Evolutionary conservation across 1,139 yeast genomes (phyloP).

Genomic region (Scheffersomyces illinoinensis): DNA sequence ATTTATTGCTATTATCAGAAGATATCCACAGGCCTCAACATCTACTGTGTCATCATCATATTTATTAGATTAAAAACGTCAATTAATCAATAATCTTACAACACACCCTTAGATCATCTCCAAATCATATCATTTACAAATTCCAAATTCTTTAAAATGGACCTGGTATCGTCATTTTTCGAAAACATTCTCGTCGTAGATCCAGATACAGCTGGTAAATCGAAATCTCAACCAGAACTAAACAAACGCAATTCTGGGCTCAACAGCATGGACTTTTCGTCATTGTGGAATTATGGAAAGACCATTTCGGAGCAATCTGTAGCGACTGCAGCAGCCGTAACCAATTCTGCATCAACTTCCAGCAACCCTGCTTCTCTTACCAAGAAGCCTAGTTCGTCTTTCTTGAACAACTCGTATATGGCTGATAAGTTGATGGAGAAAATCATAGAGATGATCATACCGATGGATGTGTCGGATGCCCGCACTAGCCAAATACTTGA

Average conservation of each 20-base stretch:
- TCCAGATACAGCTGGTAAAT: slow-evolving; percentile 2
- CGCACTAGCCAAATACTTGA: slow-evolving; percentile 39
- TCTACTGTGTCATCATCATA: not conserved
- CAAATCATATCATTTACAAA: not conserved
- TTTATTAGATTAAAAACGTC: not conserved
- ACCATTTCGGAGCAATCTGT: not conserved
- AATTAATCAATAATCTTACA: not conserved
- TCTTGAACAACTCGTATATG: slow-evolving; percentile 31
- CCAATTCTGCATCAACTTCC: not conserved
- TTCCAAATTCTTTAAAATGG: slow-evolving; percentile 11
- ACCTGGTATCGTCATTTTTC: slow-evolving; percentile 21
- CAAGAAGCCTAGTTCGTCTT: slow-evolving; percentile 2
- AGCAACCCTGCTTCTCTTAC: not conserved
- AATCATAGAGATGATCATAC: slow-evolving; percentile 68
- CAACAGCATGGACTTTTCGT: slow-evolving; percentile 8
- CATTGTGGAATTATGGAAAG: slow-evolving; percentile 10
- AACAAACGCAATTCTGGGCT: not conserved
- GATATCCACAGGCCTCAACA: not conserved
- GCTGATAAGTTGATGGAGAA: slow-evolving; percentile 74
- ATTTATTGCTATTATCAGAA: not conserved
- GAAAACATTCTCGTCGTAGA: slow-evolving; percentile 22
- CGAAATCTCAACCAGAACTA: not conserved
- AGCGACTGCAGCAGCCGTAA: not conserved
- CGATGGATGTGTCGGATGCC: slow-evolving; percentile 53
- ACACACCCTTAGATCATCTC: not conserved